Percentiles rank a stretch among this genome's conserved stretches.
Evolutionary conservation across 148 eudicot species (phyloP).

Genomic region (Silene latifolia): DNA sequence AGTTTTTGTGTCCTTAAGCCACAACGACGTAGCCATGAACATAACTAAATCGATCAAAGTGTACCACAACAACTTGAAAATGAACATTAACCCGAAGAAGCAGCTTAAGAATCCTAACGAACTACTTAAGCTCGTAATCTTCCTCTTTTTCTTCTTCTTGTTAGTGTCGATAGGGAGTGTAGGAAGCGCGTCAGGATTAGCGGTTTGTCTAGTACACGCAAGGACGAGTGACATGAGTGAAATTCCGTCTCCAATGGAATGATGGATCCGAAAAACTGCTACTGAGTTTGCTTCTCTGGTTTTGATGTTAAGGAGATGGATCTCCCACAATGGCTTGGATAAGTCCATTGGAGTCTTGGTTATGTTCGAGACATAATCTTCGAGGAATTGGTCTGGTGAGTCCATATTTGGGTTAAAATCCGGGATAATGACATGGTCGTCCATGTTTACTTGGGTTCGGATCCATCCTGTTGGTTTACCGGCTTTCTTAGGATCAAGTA

Average conservation of each 20-base stretch:
- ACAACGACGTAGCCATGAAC: slow-evolving; percentile 33
- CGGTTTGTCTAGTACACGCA: slow-evolving; percentile 45
- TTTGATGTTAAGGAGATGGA: slow-evolving; percentile 55
- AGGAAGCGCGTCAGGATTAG: slow-evolving; percentile 47
- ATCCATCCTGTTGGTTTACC: slow-evolving; percentile 39
- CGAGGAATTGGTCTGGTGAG: slow-evolving; percentile 48
- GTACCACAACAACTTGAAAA: slow-evolving; percentile 28
- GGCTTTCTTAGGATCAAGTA: slow-evolving; percentile 24
- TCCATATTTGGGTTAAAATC: slow-evolving; percentile 33
- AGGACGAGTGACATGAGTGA: slow-evolving; percentile 54
- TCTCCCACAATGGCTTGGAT: slow-evolving; percentile 64
- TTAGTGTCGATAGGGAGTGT: slow-evolving; percentile 25
- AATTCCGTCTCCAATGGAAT: slow-evolving; percentile 65
- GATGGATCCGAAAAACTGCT: slow-evolving; percentile 42
- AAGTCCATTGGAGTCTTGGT: slow-evolving; percentile 35
- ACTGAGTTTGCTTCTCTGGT: slow-evolving; percentile 41
- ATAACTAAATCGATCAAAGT: slow-evolving; percentile 29
- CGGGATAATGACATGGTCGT: slow-evolving; percentile 44
- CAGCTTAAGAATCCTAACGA: slow-evolving; percentile 12
- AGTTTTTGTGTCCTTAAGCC: slow-evolving; percentile 43
- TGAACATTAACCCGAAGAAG: slow-evolving; percentile 16
- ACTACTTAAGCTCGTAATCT: neutral
- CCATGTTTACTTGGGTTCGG: slow-evolving; percentile 33
- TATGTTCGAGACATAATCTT: slow-evolving; percentile 43
- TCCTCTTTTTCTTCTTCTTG: slow-evolving; percentile 4